Evolutionary conservation across 1,284 basidiomycete species (phyloP).

Genomic region (Microbotryomycetes sp.): DNA sequence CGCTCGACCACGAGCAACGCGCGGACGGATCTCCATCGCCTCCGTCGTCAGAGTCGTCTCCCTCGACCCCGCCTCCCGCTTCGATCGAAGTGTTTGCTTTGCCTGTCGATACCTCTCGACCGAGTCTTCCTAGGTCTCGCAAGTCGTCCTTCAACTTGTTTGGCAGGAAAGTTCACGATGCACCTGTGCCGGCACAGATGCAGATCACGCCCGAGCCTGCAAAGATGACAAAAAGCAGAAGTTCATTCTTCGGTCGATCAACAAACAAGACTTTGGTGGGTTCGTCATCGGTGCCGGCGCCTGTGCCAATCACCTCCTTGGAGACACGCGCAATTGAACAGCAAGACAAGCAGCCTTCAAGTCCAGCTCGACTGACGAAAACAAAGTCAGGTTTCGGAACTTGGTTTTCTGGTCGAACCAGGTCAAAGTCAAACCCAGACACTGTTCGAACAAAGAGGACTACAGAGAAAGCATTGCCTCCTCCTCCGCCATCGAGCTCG

Average conservation of each 20-base stretch:
- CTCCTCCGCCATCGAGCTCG: no score
- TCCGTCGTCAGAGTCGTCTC: slow-evolving; percentile 5
- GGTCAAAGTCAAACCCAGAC: background rate
- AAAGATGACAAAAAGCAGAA: background rate
- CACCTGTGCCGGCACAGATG: background rate
- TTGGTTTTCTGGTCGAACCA: background rate
- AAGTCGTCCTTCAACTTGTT: background rate
- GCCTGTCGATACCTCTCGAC: background rate
- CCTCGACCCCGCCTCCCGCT: background rate
- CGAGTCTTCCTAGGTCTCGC: background rate
- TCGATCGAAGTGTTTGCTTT: background rate
- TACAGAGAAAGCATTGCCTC: no score
- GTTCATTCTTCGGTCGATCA: background rate
- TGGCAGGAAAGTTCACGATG: background rate
- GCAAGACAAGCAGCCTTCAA: no score
- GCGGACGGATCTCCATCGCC: background rate
- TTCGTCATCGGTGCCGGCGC: background rate
- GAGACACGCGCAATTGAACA: no score
- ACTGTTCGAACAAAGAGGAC: no score
- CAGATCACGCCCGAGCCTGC: background rate
- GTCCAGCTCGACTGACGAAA: background rate
- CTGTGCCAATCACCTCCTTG: no score
- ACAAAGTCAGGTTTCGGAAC: background rate
- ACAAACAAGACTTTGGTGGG: no score
- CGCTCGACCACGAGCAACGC: background rate